Evolutionary conservation across 2,329 filamentous ascomycete genomes (phyloP), one percentile per base, ranked within the genome.

Genomic region (Pseudocercospora ulei): DNA sequence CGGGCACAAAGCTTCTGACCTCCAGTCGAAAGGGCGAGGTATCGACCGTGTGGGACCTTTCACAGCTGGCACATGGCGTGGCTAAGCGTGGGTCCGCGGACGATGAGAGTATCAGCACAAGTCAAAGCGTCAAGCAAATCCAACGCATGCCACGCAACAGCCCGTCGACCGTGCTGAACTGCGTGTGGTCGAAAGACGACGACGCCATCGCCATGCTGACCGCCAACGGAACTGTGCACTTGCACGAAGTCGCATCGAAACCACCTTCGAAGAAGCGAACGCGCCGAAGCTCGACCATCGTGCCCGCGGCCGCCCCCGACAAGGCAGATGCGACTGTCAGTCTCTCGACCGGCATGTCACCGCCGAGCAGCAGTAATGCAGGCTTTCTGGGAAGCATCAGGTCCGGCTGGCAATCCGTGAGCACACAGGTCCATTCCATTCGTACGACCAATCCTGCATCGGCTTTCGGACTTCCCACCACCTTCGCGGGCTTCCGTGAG

Each of bases 141-240:
- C 84, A 86, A 5, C 78, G 87, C 44, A 95, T 93, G 56, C 83
- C 84, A 12, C 78, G 90, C 25, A 81, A 95, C 74, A 96, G 88
- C 1, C 81, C 88, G 33, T 85, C 90, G 2, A 82, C 83, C 38
- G 84, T 96, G 39, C 75, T 95, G 13, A 88, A 95, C 55, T 82
- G 94, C 26, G 76, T 78, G 2, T 98, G 90, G 90, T 80, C 75
- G 38, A 83, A 83, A 3, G 78, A 79, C 39, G 84, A 83, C 13
- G 83, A 93, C 56, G 79, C 82, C 42, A 66, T 92, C 24, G 88
- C 87, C 1, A 78, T 98, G 64, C 77, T 95, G 16, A 96, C 90
- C 0, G 85, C 93, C 55, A 82, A 87, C 51, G 86, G 88, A n/a
- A 98, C 90, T 5, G 78, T 95, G 7, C 90, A 98, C 62, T 74